A percentile compares a stretch with the other conserved stretches of the same genome.
These are phyloP conservation scores for Botrytis cinerea DNA, from an alignment of 2,329 filamentous ascomycete genomes.

Conservation along the genomic window DNA sequence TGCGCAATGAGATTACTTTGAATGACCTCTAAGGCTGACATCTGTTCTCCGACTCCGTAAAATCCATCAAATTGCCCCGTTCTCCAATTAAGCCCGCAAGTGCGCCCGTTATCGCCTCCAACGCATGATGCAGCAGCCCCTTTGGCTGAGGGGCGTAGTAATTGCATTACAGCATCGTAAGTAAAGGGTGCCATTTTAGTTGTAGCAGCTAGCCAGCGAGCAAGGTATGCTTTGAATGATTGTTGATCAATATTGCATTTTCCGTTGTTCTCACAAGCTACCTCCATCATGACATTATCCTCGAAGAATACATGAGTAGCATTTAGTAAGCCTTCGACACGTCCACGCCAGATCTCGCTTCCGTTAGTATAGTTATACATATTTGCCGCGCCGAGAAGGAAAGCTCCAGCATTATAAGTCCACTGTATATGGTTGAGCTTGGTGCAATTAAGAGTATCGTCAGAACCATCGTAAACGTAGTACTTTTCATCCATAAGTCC, in stretches of 20 bases:
- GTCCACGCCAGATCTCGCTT: slow-evolving; percentile 59
- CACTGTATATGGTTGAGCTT: slow-evolving; percentile 63
- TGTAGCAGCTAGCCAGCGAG: slow-evolving; percentile 60
- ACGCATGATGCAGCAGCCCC: slow-evolving; percentile 59
- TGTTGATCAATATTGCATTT: slow-evolving; percentile 61
- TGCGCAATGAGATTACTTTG: slow-evolving; percentile 57
- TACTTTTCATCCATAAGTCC: slow-evolving; percentile 62
- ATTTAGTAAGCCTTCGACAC: slow-evolving; percentile 58
- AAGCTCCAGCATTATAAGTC: slow-evolving; percentile 68
- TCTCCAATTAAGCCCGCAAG: slow-evolving; percentile 64
- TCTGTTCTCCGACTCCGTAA: slow-evolving; percentile 61
- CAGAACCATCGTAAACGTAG: slow-evolving; percentile 63
- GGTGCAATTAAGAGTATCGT: slow-evolving; percentile 59
- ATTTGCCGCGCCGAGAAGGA: slow-evolving; percentile 65
- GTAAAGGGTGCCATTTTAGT: slow-evolving; percentile 66
- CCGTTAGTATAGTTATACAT: slow-evolving; percentile 65
- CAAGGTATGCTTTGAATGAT: slow-evolving; percentile 63
- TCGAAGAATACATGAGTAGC: slow-evolving; percentile 57
- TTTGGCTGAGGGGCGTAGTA: slow-evolving; percentile 56
- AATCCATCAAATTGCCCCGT: slow-evolving; percentile 49
- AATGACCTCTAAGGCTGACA: slow-evolving; percentile 64
- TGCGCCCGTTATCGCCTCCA: slow-evolving; percentile 58
- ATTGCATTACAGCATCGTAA: slow-evolving; percentile 53
- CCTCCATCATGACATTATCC: slow-evolving; percentile 61
- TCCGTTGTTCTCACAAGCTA: slow-evolving; percentile 61